phyloP scores from a whole-genome alignment of 768 basidiomycete genomes.

The Dioszegia crocea region DNA sequence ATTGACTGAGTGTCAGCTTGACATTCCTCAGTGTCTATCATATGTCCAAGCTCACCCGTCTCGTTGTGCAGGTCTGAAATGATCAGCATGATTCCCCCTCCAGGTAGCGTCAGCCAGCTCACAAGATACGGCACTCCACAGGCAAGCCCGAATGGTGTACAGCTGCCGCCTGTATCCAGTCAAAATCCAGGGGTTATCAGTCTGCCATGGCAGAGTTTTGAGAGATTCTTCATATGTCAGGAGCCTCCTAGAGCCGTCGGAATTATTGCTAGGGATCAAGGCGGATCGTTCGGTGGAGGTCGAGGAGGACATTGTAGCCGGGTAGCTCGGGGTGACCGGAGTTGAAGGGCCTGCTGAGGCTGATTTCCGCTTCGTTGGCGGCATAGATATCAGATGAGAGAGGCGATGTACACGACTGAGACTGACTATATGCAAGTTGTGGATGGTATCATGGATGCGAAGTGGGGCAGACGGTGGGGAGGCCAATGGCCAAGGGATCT shows the following conservation, averaged over 20 bases:
- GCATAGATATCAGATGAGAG: too few species aligned
- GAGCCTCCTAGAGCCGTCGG: not conserved
- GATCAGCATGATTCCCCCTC: not conserved
- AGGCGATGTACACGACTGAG: too few species aligned
- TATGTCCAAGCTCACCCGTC: slow-evolving; percentile 24
- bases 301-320: not conserved
- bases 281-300: not conserved
- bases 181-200: slow-evolving; percentile 43
- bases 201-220: slow-evolving; percentile 41
- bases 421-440: too few species aligned
- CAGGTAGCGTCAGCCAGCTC: slow-evolving; percentile 6
- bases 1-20: slow-evolving; percentile 59
- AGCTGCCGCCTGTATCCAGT: slow-evolving; percentile 40
- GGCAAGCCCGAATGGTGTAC: slow-evolving; percentile 19
- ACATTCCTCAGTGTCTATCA: not conserved
- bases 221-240: slow-evolving; percentile 39
- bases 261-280: not conserved
- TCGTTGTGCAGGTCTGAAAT: slow-evolving; percentile 46
- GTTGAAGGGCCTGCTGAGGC: too few species aligned
- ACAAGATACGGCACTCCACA: slow-evolving; percentile 38
- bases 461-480: too few species aligned
- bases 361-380: too few species aligned
- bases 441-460: too few species aligned
- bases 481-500: too few species aligned
- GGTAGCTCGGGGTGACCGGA: too few species aligned